These are phyloP conservation scores for Penicillium riverlandense DNA, from an alignment of 495 filamentous ascomycete genomes.

Conservation along the genomic window DNA sequence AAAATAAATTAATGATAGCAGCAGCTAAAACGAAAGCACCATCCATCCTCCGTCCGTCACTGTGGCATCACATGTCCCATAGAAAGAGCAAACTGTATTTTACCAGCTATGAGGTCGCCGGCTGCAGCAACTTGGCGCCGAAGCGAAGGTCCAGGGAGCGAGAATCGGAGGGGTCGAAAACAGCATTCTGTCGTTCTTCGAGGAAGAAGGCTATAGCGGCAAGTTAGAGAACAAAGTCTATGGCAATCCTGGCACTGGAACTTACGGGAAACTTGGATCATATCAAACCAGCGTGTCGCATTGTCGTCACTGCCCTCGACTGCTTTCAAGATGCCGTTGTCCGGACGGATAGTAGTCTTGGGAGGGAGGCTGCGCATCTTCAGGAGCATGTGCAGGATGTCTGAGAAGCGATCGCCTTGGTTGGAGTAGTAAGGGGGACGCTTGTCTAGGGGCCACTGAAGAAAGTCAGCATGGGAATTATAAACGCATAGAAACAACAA, in stretches of 20 bases:
- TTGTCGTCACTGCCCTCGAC: constrained; percentile 46
- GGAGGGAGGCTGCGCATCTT: constrained; percentile 65
- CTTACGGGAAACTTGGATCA: constrained; percentile 55
- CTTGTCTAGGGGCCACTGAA: constrained; percentile 65
- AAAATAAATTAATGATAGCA: too few relatives aligned
- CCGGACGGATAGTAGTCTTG: constrained; percentile 43
- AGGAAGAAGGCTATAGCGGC: constrained; percentile 27
- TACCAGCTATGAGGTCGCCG: constrained; percentile 2
- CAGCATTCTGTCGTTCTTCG: constrained; percentile 35
- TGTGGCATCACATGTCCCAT: background rate
- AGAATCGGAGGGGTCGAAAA: constrained; percentile 58
- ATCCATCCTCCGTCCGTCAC: too few relatives aligned
- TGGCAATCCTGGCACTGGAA: background rate
- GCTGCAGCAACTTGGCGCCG: constrained; percentile 53
- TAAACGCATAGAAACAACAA: background rate
- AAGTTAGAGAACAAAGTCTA: background rate
- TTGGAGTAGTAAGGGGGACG: constrained; percentile 55
- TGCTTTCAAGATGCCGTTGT: constrained; percentile 47
- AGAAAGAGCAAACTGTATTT: background rate
- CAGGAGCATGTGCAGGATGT: constrained; percentile 68
- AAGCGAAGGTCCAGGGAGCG: constrained; percentile 62
- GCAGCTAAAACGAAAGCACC: too few relatives aligned
- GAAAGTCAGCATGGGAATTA: background rate
- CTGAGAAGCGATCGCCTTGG: constrained; percentile 66
- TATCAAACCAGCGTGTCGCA: constrained; percentile 52